Base-by-base conservation (phyloP, 1,139 yeast species). In the Saccharomycopsis crataegensis region DNA sequence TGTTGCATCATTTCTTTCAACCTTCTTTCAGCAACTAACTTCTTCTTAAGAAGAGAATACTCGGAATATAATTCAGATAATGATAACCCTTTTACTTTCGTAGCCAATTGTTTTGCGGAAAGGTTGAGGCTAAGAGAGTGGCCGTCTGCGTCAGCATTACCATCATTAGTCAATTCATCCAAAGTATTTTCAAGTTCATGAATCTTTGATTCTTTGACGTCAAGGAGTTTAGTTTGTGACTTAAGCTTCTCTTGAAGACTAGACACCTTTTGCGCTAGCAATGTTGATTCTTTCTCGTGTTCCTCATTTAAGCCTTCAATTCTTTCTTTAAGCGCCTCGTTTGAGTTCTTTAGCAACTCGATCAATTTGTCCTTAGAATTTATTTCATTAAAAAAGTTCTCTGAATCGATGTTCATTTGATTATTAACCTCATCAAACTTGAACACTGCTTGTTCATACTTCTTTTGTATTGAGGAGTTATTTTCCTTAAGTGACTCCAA, bases 61-160 rank as follows among this genome's bases (percentile, higher is more conserved):
- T 88, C 96, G 1, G 89, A 69, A 60, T 85, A 82, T 40, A 86
- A 70, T 48, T 87, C 78, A 8, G 87, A 82, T 50, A 87, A 70
- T 0, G 94, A 83, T 36, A 84, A 74, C 7, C 85, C 83, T 46
- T 74, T 71, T 12, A 77, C 71, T 48, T 72, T 72, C 16, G 75
- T 70, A 11, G 83, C 77, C 49, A 80, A 61, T 31, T 70, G 67
- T 51, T 67, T 67, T 1, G 77, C 78, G 14, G 76, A 67, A 8
- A 78, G 75, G 6, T 77, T 71, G 45, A 75, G 62, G 7, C 59
- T 50, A 8, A 62, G 61, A 12, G 59, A 53, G 34, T 37, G 43
- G 4, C 52, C 33, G 6, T 51, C 14, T 59, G 55, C 12, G 46
- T 43, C 1, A 41, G 57, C 62, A 37, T 41, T 40, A 22, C 28